Base-by-base conservation (phyloP, 2,329 filamentous ascomycete genomes). In the Exophiala oligosperma region DNA sequence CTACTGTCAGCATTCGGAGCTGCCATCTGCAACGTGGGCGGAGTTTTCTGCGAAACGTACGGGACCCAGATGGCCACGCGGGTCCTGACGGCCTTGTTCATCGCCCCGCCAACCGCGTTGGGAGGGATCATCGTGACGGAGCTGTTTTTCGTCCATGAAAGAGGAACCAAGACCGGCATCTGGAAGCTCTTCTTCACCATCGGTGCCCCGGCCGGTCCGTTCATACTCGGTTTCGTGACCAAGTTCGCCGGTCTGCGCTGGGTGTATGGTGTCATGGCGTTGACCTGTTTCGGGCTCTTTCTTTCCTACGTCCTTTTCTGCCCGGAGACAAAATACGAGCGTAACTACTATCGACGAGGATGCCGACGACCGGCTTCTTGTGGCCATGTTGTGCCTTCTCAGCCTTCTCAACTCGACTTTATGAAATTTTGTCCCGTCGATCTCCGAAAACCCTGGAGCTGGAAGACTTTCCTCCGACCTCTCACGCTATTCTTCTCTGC, bases 221-320 rank as follows among this genome's bases (percentile, higher is more conserved):
- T 68, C 66, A 70, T 71, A 14, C 71, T 80, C 43, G 75, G 77
- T 1, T 76, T 74, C 28, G 81, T 84, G 0, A 76, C 79, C 0
- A 72, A 80, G 56, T 75, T 79, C 8, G 77, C 80, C 12, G 78
- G 79, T 0, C 85, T 81, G 55, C 74, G 79, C 14, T 85, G 83
- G 82, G 83, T 84, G 26, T 85, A 81, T 68, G 85, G 79, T 76
- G 76, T 80, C 23, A 70, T 84, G 23, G 80, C 81, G 1, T 84
- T 85, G 41, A 77, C 81, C 61, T 69, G 73, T 50, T 23, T 14
- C 48, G 14, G 17, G 17, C 17, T 17, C 17, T 17, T 17, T 17
- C 17, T 17, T 17, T 17, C 17, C 17, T 17, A 17, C 17, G 17
- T 17, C 17, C 17, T 17, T 17, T 17, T 17, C 17, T 17, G 17